Percentiles rank a stretch among this genome's conserved stretches.
Evolutionary conservation across 179 eudicot genomes (phyloP).

Genomic region (Silene coronaria): DNA sequence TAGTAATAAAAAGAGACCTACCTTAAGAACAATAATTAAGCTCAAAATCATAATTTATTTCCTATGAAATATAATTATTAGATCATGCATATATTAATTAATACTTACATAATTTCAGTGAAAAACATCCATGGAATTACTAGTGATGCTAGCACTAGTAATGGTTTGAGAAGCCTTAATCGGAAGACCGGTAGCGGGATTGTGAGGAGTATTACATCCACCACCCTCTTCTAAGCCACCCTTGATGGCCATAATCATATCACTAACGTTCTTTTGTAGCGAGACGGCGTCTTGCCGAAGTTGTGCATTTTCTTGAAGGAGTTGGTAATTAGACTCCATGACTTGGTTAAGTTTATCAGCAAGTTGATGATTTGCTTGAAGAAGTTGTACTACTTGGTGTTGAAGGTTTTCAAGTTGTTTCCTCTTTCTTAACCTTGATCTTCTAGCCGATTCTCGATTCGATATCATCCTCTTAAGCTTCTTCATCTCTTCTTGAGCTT

Average conservation of each 20-base stretch:
- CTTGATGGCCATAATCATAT: constrained; percentile 27
- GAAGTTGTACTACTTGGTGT: constrained; percentile 29
- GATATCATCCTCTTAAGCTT: constrained; percentile 30
- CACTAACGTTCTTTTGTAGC: constrained; percentile 23
- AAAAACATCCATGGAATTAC: constrained; percentile 23
- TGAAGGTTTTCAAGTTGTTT: constrained; percentile 31
- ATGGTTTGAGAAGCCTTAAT: constrained; percentile 18
- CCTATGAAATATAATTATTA: too few species aligned
- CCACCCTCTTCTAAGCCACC: not conserved
- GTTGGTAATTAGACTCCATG: constrained; percentile 31
- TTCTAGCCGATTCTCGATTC: constrained; percentile 32
- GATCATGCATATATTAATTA: not conserved
- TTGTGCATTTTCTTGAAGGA: constrained; percentile 36
- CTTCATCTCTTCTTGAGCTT: constrained; percentile 23
- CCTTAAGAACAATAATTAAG: not conserved
- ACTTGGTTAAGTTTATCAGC: constrained; percentile 32
- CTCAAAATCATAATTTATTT: not conserved
- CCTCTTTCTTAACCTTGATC: constrained; percentile 33
- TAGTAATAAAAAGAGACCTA: not conserved
- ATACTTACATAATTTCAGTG: constrained; percentile 15
- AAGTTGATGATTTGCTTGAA: constrained; percentile 28
- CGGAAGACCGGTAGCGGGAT: not conserved
- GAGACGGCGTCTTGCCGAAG: constrained; percentile 23
- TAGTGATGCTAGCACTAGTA: constrained; percentile 6
- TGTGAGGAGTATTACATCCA: not conserved